Conservation (phyloP, 352 stramenopile species). For the Pythium plurisporium region DNA sequence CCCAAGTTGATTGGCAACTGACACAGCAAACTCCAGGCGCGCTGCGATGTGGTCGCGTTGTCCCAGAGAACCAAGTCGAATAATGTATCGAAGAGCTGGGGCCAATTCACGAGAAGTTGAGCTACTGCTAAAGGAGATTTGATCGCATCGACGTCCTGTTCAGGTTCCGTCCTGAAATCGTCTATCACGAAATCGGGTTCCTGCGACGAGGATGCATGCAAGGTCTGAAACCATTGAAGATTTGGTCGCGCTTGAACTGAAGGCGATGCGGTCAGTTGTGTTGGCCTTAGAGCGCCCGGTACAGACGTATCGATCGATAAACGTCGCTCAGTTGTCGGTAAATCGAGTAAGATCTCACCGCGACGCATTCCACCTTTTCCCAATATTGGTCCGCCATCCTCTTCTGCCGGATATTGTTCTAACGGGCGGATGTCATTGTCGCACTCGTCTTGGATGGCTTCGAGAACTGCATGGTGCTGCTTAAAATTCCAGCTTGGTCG, state of each 20-base stretch:
- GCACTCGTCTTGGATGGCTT: slow-evolving; percentile 45
- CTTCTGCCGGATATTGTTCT: not conserved
- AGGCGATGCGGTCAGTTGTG: slow-evolving; percentile 36
- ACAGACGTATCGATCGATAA: slow-evolving; percentile 16
- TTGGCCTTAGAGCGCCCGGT: slow-evolving; percentile 7
- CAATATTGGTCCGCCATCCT: no score
- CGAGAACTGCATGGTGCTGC: slow-evolving; percentile 47
- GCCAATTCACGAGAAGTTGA: slow-evolving; percentile 58
- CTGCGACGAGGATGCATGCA: slow-evolving; percentile 30
- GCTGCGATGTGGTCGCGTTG: slow-evolving; percentile 38
- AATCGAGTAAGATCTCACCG: slow-evolving; percentile 8
- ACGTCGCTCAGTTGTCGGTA: slow-evolving; percentile 9
- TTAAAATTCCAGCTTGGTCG: slow-evolving; percentile 63
- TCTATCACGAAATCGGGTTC: slow-evolving; percentile 38
- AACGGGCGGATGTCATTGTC: slow-evolving; percentile 22
- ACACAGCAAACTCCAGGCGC: slow-evolving; percentile 72
- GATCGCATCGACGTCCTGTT: not conserved
- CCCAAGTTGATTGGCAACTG: slow-evolving; percentile 64
- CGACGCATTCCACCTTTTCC: slow-evolving; percentile 1
- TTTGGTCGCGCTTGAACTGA: slow-evolving; percentile 33
- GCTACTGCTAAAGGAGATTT: slow-evolving; percentile 3
- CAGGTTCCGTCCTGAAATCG: not conserved
- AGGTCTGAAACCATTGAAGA: slow-evolving; percentile 33
- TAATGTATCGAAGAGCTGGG: slow-evolving; percentile 45
- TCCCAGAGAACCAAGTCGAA: slow-evolving; percentile 56